A percentile compares a stretch with the other conserved stretches of the same genome.
phyloP scores from a whole-genome alignment of 345 rosid species.

The Carallia pectinifolia region DNA sequence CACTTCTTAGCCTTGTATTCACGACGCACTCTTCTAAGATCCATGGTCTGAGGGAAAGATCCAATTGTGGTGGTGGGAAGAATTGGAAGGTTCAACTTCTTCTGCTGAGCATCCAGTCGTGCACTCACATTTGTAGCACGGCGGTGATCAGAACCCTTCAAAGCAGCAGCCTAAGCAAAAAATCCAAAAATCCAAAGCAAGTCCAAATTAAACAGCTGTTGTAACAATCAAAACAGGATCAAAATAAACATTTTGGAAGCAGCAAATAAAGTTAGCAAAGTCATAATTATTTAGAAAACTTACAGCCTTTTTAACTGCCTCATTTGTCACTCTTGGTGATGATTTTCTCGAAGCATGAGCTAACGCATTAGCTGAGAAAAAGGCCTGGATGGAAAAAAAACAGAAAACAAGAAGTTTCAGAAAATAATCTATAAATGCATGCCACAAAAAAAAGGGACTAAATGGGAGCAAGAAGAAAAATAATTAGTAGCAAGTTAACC shows the following conservation, averaged over 20 bases:
- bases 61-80: conserved; percentile 96
- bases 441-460: too few relatives aligned
- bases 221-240: not conserved
- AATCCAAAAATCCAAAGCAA: conserved; percentile 1
- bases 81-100: conserved; percentile 88
- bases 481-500: too few relatives aligned
- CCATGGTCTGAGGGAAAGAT: conserved; percentile 88
- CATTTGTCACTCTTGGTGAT: conserved; percentile 89
- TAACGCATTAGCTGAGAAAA: conserved; percentile 68
- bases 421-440: too few relatives aligned
- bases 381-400: conserved; percentile 38
- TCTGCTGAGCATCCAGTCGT: conserved; percentile 94
- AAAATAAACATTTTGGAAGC: not conserved
- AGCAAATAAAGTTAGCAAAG: not conserved
- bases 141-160: conserved; percentile 88
- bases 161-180: conserved; percentile 74
- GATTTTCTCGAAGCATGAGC: conserved; percentile 88
- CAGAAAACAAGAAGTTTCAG: not conserved
- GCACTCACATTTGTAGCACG: conserved; percentile 81
- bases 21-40: conserved; percentile 97
- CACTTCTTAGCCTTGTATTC: conserved; percentile 98
- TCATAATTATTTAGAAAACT: conserved; percentile 27
- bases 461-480: too few relatives aligned
- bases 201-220: not conserved
- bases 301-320: conserved; percentile 93